A percentile compares a stretch with the other conserved stretches of the same genome.
phyloP scores from a whole-genome alignment of 2,329 filamentous ascomycete genomes.

The Scytalidium sp. region DNA sequence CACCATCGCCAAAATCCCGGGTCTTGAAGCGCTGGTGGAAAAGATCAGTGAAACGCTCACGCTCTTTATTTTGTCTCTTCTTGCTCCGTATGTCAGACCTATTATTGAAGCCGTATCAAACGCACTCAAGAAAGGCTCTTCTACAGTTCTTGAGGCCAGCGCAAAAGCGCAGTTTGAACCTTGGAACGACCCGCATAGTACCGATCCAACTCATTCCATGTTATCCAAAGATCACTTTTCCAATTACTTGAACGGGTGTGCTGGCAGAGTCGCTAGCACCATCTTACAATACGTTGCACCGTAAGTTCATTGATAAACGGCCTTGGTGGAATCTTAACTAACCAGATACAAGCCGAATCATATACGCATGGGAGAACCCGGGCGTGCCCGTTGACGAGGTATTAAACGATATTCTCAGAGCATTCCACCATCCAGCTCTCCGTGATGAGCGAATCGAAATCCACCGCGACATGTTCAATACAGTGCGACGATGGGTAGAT shows the following conservation, averaged over 20 bases:
- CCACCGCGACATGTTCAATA: slow-evolving; percentile 84
- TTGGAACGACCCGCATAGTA: slow-evolving; percentile 73
- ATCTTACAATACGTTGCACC: slow-evolving; percentile 87
- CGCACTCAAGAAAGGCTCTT: slow-evolving; percentile 81
- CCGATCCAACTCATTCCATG: slow-evolving; percentile 79
- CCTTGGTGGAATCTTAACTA: slow-evolving; percentile 11
- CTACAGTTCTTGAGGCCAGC: slow-evolving; percentile 64
- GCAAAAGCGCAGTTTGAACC: slow-evolving; percentile 75
- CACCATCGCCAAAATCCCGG: slow-evolving; percentile 88
- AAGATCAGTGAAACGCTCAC: slow-evolving; percentile 92
- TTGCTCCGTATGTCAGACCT: slow-evolving; percentile 88
- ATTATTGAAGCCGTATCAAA: slow-evolving; percentile 87
- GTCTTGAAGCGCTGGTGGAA: slow-evolving; percentile 84
- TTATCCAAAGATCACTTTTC: slow-evolving; percentile 83
- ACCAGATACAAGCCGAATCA: slow-evolving; percentile 56
- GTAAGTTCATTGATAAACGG: slow-evolving; percentile 44
- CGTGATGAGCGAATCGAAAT: slow-evolving; percentile 74
- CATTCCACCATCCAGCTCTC: slow-evolving; percentile 88
- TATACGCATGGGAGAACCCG: slow-evolving; percentile 92
- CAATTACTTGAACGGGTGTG: slow-evolving; percentile 73
- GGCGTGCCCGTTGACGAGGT: slow-evolving; percentile 81
- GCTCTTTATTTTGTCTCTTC: slow-evolving; percentile 83
- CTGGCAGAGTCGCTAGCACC: slow-evolving; percentile 68
- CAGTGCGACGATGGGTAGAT: slow-evolving; percentile 78
- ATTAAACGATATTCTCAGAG: slow-evolving; percentile 72